Evolutionary conservation across 2,329 filamentous ascomycete genomes (phyloP).

Genomic region (Colletotrichum graminicola): DNA sequence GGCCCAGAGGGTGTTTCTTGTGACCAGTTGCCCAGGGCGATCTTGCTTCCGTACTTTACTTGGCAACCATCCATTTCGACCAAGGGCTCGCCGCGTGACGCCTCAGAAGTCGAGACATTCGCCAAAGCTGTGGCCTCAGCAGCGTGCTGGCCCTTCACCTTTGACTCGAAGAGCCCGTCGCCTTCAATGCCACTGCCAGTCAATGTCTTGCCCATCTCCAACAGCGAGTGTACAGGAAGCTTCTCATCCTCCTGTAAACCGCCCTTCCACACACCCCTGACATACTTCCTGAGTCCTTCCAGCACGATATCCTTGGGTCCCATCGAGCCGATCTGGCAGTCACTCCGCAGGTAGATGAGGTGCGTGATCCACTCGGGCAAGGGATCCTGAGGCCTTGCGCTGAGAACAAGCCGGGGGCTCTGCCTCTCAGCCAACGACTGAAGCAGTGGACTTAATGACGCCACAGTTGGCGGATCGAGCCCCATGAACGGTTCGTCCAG

Average conservation of each 20-base stretch:
- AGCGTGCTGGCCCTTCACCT: constrained; percentile 41
- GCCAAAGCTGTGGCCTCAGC: constrained; percentile 15
- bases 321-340: constrained; percentile 74
- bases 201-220: constrained; percentile 63
- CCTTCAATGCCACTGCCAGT: constrained; percentile 56
- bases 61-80: constrained; percentile 89
- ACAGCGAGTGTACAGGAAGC: constrained; percentile 61
- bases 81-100: constrained; percentile 71
- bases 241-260: constrained; percentile 59
- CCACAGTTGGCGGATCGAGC: constrained; percentile 85
- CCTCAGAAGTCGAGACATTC: constrained; percentile 21
- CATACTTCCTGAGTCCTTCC: constrained; percentile 62
- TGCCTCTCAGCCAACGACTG: constrained; percentile 74
- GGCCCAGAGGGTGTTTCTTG: constrained; percentile 65
- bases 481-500: constrained; percentile 98
- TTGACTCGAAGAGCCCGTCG: constrained; percentile 50
- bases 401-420: constrained; percentile 80
- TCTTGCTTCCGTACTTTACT: constrained; percentile 83
- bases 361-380: constrained; percentile 94
- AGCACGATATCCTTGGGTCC: constrained; percentile 76
- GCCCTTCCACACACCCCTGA: constrained; percentile 60
- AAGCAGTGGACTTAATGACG: constrained; percentile 78
- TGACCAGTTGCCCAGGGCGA: constrained; percentile 85
- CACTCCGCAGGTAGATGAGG: constrained; percentile 76
- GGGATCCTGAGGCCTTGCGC: constrained; percentile 85